A percentile compares a stretch with the other conserved stretches of the same genome.
These are phyloP conservation scores for Paraconiothyrium brasiliense DNA, from an alignment of 2,329 filamentous ascomycete genomes.

Conservation along the genomic window DNA sequence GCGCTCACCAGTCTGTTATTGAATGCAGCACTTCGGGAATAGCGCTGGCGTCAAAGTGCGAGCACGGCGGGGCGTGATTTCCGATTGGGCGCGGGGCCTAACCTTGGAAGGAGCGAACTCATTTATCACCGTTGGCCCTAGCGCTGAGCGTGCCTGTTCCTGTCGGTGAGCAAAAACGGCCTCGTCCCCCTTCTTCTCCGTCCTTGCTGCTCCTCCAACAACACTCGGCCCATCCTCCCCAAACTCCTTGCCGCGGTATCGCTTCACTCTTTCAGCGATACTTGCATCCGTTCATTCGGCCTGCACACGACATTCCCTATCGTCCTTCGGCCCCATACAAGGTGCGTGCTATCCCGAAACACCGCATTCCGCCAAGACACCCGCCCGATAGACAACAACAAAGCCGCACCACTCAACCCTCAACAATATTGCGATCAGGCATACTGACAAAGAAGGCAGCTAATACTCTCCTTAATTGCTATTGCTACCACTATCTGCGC, in stretches of 20 bases:
- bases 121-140: slow-evolving; percentile 18
- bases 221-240: slow-evolving; percentile 31
- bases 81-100: slow-evolving; percentile 18
- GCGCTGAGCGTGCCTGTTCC: slow-evolving; percentile 3
- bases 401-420: not conserved
- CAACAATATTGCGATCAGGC: slow-evolving; percentile 6
- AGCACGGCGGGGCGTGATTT: slow-evolving; percentile 21
- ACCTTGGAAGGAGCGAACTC: slow-evolving; percentile 12
- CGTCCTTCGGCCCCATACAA: slow-evolving; percentile 26
- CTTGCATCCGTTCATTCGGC: slow-evolving; percentile 55
- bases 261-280: slow-evolving; percentile 73
- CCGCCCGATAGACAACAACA: slow-evolving; percentile 27
- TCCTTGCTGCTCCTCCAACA: slow-evolving; percentile 45
- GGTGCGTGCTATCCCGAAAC: slow-evolving; percentile 37
- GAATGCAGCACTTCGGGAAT: slow-evolving; percentile 15
- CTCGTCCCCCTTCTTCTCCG: slow-evolving; percentile 26
- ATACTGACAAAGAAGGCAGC: slow-evolving; percentile 35
- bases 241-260: slow-evolving; percentile 52
- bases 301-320: slow-evolving; percentile 30
- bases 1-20: slow-evolving; percentile 21
- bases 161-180: slow-evolving; percentile 12
- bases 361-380: slow-evolving; percentile 33
- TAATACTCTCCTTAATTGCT: slow-evolving; percentile 39
- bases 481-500: slow-evolving; percentile 26
- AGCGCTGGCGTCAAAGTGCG: slow-evolving; percentile 19